Conservation (phyloP, 305 asterid species). For the Rubia peregrina region DNA sequence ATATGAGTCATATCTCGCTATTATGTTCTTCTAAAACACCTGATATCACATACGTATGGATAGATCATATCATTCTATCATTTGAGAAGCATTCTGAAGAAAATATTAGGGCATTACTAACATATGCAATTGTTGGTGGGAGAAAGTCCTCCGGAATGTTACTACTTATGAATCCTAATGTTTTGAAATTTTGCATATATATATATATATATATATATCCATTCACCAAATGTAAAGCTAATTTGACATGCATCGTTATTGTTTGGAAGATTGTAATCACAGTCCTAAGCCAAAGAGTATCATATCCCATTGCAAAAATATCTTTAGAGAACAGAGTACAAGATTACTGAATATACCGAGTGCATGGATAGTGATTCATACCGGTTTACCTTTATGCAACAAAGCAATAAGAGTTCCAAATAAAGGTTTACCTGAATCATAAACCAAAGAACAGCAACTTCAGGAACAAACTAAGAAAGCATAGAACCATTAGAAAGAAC, state of each 20-base stretch:
- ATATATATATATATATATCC: too few relatives aligned
- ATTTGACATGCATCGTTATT: not conserved
- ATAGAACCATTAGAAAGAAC: not conserved
- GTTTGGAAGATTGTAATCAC: too few relatives aligned
- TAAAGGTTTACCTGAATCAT: slow-evolving; percentile 65
- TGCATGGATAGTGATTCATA: slow-evolving; percentile 32
- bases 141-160: too few relatives aligned
- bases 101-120: too few relatives aligned
- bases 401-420: slow-evolving; percentile 93
- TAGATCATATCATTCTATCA: not conserved
- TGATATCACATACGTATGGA: not conserved
- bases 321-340: not conserved
- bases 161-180: too few relatives aligned
- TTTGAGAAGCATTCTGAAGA: not conserved
- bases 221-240: too few relatives aligned
- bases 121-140: too few relatives aligned
- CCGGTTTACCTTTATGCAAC: slow-evolving; percentile 82
- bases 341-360: not conserved
- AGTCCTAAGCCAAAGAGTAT: not conserved
- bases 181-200: too few relatives aligned
- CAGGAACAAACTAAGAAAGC: slow-evolving; percentile 5
- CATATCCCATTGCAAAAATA: not conserved
- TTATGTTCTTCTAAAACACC: not conserved
- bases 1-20: not conserved
- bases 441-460: not conserved